Percentiles rank a stretch among this genome's conserved stretches.
Conservation (phyloP, 768 basidiomycete species). For the Macrocybe gigantea region DNA sequence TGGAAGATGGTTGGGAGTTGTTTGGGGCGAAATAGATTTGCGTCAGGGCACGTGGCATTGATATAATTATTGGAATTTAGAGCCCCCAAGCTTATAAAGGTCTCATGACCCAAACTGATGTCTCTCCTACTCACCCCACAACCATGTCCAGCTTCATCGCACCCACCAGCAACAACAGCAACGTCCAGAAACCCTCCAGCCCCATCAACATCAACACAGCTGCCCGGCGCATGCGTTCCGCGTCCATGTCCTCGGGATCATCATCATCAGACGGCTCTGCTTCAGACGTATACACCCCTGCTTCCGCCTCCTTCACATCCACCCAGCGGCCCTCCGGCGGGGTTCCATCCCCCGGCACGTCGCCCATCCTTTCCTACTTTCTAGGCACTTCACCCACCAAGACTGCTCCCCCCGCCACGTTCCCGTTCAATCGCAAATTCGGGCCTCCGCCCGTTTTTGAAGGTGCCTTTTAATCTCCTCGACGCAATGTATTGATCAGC, state of each 20-base stretch:
- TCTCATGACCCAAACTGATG: constrained; percentile 14
- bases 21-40: too few species aligned
- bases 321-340: constrained; percentile 29
- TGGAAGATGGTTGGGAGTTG: too few species aligned
- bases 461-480: constrained; percentile 33
- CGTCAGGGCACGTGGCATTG: too few species aligned
- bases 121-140: constrained; percentile 12
- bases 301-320: constrained; percentile 32
- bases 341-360: constrained; percentile 50
- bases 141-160: constrained; percentile 7
- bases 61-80: too few species aligned
- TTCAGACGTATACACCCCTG: constrained; percentile 46
- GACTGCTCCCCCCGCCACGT: constrained; percentile 44
- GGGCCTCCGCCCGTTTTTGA: constrained; percentile 53
- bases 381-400: constrained; percentile 58
- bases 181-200: constrained; percentile 40
- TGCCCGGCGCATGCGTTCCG: constrained; percentile 47
- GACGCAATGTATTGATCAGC: background rate
- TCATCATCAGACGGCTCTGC: constrained; percentile 50
- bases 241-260: constrained; percentile 57
- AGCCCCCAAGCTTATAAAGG: too few species aligned
- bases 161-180: constrained; percentile 21
- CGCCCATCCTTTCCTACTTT: constrained; percentile 70
- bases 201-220: constrained; percentile 57
- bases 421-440: constrained; percentile 49